These are phyloP conservation scores for Mortierella sp. DNA, from an alignment of 371 early-diverging fungal species.

Conservation along the genomic window DNA sequence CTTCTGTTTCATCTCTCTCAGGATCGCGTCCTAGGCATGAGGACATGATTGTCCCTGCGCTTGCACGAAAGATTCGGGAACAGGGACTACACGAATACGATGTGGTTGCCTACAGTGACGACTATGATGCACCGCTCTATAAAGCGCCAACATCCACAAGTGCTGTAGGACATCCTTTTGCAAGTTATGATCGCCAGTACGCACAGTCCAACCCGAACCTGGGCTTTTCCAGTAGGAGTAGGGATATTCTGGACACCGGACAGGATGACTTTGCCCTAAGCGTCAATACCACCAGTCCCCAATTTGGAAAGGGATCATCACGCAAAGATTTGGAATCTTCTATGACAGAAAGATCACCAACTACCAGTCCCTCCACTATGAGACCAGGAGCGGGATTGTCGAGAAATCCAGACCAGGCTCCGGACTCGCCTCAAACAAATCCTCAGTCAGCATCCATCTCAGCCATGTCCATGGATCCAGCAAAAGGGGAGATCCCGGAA, in stretches of 20 bases:
- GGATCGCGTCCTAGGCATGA: slow-evolving; percentile 27
- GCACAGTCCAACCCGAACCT: slow-evolving; percentile 39
- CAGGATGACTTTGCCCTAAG: background rate
- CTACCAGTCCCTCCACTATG: slow-evolving; percentile 1
- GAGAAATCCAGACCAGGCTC: background rate
- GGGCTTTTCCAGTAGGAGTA: background rate
- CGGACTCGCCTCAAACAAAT: no score
- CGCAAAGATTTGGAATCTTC: background rate
- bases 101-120: slow-evolving; percentile 46
- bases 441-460: background rate
- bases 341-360: background rate
- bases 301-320: background rate
- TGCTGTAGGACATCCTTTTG: slow-evolving; percentile 28
- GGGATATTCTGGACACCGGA: background rate
- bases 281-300: background rate
- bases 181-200: slow-evolving; percentile 39
- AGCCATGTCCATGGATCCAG: background rate
- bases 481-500: background rate
- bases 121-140: slow-evolving; percentile 45
- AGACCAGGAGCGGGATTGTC: background rate
- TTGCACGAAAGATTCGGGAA: slow-evolving; percentile 44
- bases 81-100: slow-evolving; percentile 26
- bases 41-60: slow-evolving; percentile 47
- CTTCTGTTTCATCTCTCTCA: slow-evolving; percentile 22
- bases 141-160: slow-evolving; percentile 19